Base-by-base conservation (phyloP, 2,329 filamentous ascomycete genomes). In the Xylaria sp. region DNA sequence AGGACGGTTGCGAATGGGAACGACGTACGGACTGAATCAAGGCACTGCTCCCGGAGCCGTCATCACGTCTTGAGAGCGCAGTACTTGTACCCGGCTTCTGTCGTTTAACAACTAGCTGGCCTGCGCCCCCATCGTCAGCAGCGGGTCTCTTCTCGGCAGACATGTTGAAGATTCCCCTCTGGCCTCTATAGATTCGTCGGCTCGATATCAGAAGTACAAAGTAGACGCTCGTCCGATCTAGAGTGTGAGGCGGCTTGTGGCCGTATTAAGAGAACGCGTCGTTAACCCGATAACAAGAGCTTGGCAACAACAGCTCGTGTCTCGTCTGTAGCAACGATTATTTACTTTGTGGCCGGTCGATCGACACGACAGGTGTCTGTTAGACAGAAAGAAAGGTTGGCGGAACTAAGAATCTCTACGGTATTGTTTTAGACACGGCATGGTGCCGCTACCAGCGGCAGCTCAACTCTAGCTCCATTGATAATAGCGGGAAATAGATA, bases 71-170 rank as follows among this genome's bases (percentile, higher is more conserved):
- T 39, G 86, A 83, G 63, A 87, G 80, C 23, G 83, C 83, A 66
- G 83, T 83, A 69, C 80, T 82, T 18, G 83, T 81, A 71, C 85
- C 85, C 54, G 89, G 81, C 79, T 96, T 97, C 80, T 95, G 94
- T 79, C 95, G 88, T 85, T 98, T 99, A 71, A 98, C 91, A 48
- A 94, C 89, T 75, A 95, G 87, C 81, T 97, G 93, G 58, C 90
- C 90, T 28, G 90, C 89, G 76, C 91, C 89, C 74, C 95, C 95
- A 69, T 93, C 92, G 75, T 92, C 91, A 70, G 92, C 90, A n/a
- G 94, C 94, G 68, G 94, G 92, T 78, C 96, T 90, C 84, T 99
- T 98, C 82, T 97, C 94, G 71, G 92, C 88, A 41, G 94, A 94
- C 94, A 97, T 98, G 68, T n/a, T 75, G 13, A 10, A 36, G 20